Evolutionary conservation across 2,329 filamentous ascomycete species (phyloP), one percentile per base, ranked within the genome.

Genomic region (Gaeumannomyces sp.): DNA sequence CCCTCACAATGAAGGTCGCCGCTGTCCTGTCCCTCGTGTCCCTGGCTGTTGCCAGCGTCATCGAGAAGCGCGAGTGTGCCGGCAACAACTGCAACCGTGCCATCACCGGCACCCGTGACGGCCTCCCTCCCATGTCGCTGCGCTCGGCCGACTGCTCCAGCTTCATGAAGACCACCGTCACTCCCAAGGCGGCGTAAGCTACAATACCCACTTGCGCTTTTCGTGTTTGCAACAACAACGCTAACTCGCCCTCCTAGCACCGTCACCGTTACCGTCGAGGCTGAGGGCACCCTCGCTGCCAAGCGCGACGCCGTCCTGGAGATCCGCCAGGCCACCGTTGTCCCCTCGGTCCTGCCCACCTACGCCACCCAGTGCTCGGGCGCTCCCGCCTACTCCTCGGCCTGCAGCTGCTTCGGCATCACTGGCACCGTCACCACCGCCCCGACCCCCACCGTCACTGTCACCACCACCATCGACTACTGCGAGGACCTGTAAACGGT

Each of bases 71-170:
- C 66, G 69, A 67, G 65, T 79, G 76, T 71, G 68, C 72, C 66
- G 77, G 75, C 70, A 77, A 81, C 75, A 81, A 80, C 75, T 81
- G 79, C 74, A 78, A 78, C 73, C 77, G 78, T 61, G 76, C 78
- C 66, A 75, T 81, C 66, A 80, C 78, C 58, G 78, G 78, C 65
- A 80, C 78, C 64, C 74, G 77, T 29, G 69, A 67, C 25, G 76
- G 76, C 53, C 74, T 79, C 63, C 66, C 68, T 29, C 70, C 75
- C 65, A 64, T 76, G 50, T 71, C 71, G 57, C 70, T 71, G 45
- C 77, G 78, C 70, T 71, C 75, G 68, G 72, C 74, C 69, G 75
- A 77, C 71, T 80, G 78, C 72, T 71, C 74, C 64, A 78, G 72
- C 71, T 80, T 79, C 73, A 68, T 76, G 72, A 66, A 68, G 65